Evolutionary conservation across 1,284 basidiomycete species (phyloP), one percentile per base, ranked within the genome.

Genomic region (Apiotrichum gamsii): DNA sequence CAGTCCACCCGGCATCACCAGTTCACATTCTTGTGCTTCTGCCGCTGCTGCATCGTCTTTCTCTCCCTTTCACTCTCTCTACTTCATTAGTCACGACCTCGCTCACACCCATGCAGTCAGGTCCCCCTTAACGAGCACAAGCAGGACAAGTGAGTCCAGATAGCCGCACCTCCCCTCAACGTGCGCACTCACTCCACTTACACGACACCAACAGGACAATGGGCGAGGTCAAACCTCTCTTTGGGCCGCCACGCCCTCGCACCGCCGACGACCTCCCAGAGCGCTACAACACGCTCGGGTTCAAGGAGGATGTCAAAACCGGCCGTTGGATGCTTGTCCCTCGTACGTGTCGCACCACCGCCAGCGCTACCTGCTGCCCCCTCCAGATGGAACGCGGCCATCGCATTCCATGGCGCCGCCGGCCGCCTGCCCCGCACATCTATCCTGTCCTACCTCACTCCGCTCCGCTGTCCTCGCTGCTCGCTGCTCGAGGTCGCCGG

Each of bases 321-420:
- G 70, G 77, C 8, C 70, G 80, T 56, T 93, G 89, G 89, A 82
- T 84, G 56, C 72, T 86, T 24, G 75, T 84, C 29, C 88, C 88
- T 24, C 68, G 87, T 86, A 8, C 34, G 28, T 15, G 14, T 34
- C 5, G 23, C 4, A 15, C 15, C 23, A 24, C n/a, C 25, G 25
- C 11, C 25, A 28, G 25, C 25, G 6, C n/a, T n/a, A n/a, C n/a
- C n/a, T n/a, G n/a, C n/a, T n/a, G n/a, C n/a, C n/a, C n/a, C n/a
- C n/a, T n/a, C n/a, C n/a, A n/a, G n/a, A n/a, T n/a, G n/a, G n/a
- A n/a, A n/a, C n/a, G n/a, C n/a, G n/a, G n/a, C n/a, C n/a, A n/a
- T n/a, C n/a, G n/a, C n/a, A n/a, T n/a, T n/a, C n/a, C n/a, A n/a
- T n/a, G n/a, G n/a, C n/a, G n/a, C n/a, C n/a, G n/a, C n/a, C n/a